Evolutionary conservation across 225 moss, liverwort and hornwort genomes (phyloP).

Genomic region (Marchantia paleacea): DNA sequence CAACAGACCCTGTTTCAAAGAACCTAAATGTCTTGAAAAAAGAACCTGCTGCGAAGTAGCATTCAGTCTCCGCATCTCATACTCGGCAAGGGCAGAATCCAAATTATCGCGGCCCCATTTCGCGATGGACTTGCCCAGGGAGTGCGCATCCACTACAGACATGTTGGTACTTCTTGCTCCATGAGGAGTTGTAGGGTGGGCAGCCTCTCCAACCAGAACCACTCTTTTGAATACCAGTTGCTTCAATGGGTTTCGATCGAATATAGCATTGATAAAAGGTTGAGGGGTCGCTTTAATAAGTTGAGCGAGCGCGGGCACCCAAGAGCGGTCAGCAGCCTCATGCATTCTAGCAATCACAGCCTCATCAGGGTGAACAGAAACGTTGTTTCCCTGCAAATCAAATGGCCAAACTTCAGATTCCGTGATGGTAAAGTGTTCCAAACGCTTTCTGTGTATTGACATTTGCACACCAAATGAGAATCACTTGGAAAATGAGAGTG

Average conservation of each 20-base stretch:
- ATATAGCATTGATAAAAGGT: slow-evolving; percentile 73
- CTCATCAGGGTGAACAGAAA: slow-evolving; percentile 52
- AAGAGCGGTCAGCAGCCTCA: slow-evolving; percentile 49
- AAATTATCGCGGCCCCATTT: slow-evolving; percentile 33
- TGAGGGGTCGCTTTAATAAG: slow-evolving; percentile 55
- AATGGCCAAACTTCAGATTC: background rate
- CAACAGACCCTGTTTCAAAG: slow-evolving; percentile 61
- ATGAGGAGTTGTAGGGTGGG: slow-evolving; percentile 76
- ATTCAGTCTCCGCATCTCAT: slow-evolving; percentile 46
- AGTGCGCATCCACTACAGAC: slow-evolving; percentile 62
- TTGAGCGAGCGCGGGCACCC: slow-evolving; percentile 54
- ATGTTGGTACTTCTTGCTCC: slow-evolving; percentile 79
- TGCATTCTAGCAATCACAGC: slow-evolving; percentile 43
- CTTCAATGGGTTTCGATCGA: slow-evolving; percentile 60
- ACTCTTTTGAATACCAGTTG: slow-evolving; percentile 66
- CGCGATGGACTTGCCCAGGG: slow-evolving; percentile 52
- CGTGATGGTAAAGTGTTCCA: background rate
- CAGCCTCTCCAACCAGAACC: slow-evolving; percentile 82
- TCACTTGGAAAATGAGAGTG: background rate
- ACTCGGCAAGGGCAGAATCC: slow-evolving; percentile 53
- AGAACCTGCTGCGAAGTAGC: slow-evolving; percentile 53
- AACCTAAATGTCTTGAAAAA: slow-evolving; percentile 62
- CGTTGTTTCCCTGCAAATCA: slow-evolving; percentile 53
- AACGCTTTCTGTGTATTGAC: background rate
- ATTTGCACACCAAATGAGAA: too few relatives aligned